These are phyloP conservation scores for Plasmopara viticola DNA, from an alignment of 352 stramenopile genomes.

Conservation along the genomic window DNA sequence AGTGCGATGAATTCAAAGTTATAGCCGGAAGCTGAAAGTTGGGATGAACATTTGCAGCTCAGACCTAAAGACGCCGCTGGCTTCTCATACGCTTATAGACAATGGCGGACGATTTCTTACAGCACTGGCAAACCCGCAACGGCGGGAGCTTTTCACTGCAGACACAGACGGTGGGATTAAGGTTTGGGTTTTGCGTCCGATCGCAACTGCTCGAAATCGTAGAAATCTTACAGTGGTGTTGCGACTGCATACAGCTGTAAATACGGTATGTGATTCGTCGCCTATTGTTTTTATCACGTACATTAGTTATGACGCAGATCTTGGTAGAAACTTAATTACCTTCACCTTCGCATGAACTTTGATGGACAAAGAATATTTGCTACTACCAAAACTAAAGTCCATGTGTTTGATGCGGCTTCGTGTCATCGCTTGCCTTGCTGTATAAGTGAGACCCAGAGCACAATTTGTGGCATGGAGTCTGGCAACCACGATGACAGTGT, in stretches of 20 bases:
- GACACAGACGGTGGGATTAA: slow-evolving; percentile 51
- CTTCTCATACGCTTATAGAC: slow-evolving; percentile 29
- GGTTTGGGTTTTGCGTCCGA: slow-evolving; percentile 37
- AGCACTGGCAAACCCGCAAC: slow-evolving; percentile 30
- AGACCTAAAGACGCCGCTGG: slow-evolving; percentile 35
- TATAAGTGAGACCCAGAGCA: slow-evolving; percentile 9
- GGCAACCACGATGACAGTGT: slow-evolving; percentile 21
- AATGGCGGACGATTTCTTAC: slow-evolving; percentile 24
- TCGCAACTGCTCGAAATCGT: slow-evolving; percentile 16
- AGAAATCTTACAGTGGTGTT: slow-evolving; percentile 40
- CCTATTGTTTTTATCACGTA: neutral
- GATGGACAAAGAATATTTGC: slow-evolving; percentile 31
- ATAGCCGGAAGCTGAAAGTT: neutral
- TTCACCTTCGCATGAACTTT: slow-evolving; percentile 27
- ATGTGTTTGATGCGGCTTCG: slow-evolving; percentile 31
- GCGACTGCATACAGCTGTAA: slow-evolving; percentile 39
- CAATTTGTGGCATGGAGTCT: slow-evolving; percentile 32
- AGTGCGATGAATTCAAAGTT: neutral
- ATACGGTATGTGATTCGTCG: slow-evolving; percentile 12
- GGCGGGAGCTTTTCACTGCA: slow-evolving; percentile 40
- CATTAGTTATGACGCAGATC: neutral
- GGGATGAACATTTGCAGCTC: slow-evolving; percentile 12
- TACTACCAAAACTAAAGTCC: slow-evolving; percentile 24
- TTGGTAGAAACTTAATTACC: slow-evolving; percentile 30
- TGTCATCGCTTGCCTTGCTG: slow-evolving; percentile 28